Evolutionary conservation across 225 moss, liverwort and hornwort genomes (phyloP), one percentile per base, ranked within the genome.

Genomic region (Sphagnum contortum): DNA sequence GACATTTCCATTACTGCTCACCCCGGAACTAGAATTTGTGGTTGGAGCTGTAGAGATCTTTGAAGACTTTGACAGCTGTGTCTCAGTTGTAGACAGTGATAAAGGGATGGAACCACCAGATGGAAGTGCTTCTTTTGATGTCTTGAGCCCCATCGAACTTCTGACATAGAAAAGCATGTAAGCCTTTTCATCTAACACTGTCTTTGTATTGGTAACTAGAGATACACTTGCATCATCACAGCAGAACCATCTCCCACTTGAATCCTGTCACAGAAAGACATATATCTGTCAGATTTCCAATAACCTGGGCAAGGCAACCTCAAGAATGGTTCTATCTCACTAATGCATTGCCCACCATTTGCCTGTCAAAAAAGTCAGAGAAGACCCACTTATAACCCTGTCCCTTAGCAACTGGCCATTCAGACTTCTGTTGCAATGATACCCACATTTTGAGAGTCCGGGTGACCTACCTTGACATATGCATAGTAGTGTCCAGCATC

Each of bases 401-500:
- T 29, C 29, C 29, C 29, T 29, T 29, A 29, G 29, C 29, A 29
- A 29, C 29, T 29, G 29, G 1, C 53, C 53, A 53, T 53, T 10
- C 10, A 53, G 10, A 1, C 53, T 53, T 53, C 6, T 53, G 8
- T 6, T 6, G 10, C 6, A 13, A 44, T 6, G 14, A 12, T 13
- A 2, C 44, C 58, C 46, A 61, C 8, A 3, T 44, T 6, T 46
- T 61, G 45, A 45, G 29, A 29, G 29, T 29, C 29, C 1, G 29
- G 29, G 29, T 29, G 29, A 29, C 3, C 4, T 81, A 90, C 90
- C 88, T 90, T 90, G 50, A 90, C 88, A 74, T 90, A 88, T 51
- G 90, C 79, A 76, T 90, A 90, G 70, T 90, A 90, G 59, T 90
- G 90, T 52, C 90, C 90, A 66, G 84, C 85, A 76, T 87, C 90